Conservation (phyloP, 1,284 basidiomycete species). For the Spongispora temasekensis region DNA sequence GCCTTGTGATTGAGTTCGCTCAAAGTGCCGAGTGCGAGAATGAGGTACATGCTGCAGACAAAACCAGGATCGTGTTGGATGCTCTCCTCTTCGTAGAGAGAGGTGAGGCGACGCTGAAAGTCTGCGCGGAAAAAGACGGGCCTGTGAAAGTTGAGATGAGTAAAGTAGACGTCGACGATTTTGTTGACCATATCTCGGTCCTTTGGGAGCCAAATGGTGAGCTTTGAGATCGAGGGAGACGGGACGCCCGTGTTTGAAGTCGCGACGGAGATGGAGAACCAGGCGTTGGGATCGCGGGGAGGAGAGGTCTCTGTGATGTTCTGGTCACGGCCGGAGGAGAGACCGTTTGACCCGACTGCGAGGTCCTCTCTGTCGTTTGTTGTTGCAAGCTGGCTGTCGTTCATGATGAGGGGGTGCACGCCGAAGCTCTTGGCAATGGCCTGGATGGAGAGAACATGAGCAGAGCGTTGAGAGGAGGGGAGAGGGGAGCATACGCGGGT, state of each 20-base stretch:
- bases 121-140: constrained; percentile 68
- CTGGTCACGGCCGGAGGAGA: constrained; percentile 68
- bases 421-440: constrained; percentile 78
- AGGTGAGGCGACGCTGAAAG: constrained; percentile 61
- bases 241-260: constrained; percentile 45
- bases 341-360: constrained; percentile 68
- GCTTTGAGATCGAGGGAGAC: constrained; percentile 36
- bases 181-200: constrained; percentile 63
- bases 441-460: constrained; percentile 32
- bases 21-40: constrained; percentile 77
- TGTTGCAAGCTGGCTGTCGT: constrained; percentile 54
- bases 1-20: constrained; percentile 75
- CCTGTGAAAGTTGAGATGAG: constrained; percentile 72
- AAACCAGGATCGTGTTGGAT: constrained; percentile 69
- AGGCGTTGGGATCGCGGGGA: constrained; percentile 62
- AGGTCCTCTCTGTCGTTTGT: constrained; percentile 66
- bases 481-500: constrained; percentile 46
- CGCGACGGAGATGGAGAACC: constrained; percentile 54
- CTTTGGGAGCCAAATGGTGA: constrained; percentile 71
- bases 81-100: constrained; percentile 60
- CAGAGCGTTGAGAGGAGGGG: constrained; percentile 5
- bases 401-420: constrained; percentile 68
- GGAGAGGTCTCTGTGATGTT: constrained; percentile 52
- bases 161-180: constrained; percentile 71
- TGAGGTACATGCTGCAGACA: constrained; percentile 71